Percentiles rank a stretch among this genome's conserved stretches.
Conservation (phyloP, 345 rosid species). For the Hibiscus trionum region DNA sequence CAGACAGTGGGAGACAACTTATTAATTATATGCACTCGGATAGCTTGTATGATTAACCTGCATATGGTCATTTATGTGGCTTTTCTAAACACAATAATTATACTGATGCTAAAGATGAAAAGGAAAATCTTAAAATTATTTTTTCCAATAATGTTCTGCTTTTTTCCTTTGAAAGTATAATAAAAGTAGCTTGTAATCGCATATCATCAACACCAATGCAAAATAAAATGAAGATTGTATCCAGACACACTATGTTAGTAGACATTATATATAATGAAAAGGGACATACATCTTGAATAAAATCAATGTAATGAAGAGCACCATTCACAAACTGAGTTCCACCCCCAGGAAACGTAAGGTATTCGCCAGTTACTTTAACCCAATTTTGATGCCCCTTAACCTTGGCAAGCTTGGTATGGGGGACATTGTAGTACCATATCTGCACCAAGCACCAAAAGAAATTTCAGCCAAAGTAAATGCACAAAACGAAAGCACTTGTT, state of each 20-base stretch:
- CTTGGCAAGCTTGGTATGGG: constrained; percentile 61
- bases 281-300: constrained; percentile 33
- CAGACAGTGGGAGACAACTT: neutral
- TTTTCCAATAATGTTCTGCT: neutral
- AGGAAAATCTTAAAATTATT: constrained; percentile 4
- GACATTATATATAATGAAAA: neutral
- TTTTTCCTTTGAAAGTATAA: constrained; percentile 10
- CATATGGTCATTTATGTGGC: neutral
- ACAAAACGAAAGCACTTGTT: neutral
- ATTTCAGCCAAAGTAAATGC: constrained; percentile 5
- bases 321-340: constrained; percentile 52
- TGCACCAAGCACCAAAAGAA: constrained; percentile 23
- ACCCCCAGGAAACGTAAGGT: constrained; percentile 51
- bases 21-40: neutral
- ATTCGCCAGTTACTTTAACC: constrained; percentile 53
- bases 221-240: neutral
- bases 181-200: constrained; percentile 7
- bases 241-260: neutral
- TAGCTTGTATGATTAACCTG: neutral
- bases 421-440: constrained; percentile 68
- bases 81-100: too few relatives aligned
- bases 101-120: neutral
- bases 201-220: constrained; percentile 1
- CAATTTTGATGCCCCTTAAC: constrained; percentile 68
- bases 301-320: constrained; percentile 47